These are phyloP conservation scores for Neonectria coccinea DNA, from an alignment of 2,329 filamentous ascomycete genomes.

Conservation along the genomic window DNA sequence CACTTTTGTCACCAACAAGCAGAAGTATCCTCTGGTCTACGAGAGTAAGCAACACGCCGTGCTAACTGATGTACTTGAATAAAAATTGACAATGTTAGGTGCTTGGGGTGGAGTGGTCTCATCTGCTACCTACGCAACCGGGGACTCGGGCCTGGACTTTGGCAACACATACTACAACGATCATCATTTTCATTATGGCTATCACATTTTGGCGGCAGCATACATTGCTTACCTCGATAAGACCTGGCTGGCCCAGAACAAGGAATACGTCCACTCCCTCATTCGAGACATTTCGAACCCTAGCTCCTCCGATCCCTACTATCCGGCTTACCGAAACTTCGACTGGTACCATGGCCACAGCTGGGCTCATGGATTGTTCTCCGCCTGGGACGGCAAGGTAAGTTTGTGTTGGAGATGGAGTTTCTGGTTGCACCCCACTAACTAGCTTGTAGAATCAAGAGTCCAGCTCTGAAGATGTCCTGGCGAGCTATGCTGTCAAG, in stretches of 20 bases:
- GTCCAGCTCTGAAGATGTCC: constrained; percentile 89
- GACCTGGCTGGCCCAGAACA: constrained; percentile 78
- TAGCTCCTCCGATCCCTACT: constrained; percentile 74
- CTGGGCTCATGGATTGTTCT: constrained; percentile 86
- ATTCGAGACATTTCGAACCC: constrained; percentile 88
- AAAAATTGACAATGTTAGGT: constrained; percentile 50
- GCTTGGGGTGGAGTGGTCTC: constrained; percentile 87
- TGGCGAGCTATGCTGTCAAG: constrained; percentile 88
- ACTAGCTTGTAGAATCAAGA: constrained; percentile 71
- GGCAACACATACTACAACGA: constrained; percentile 90
- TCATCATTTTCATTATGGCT: constrained; percentile 83
- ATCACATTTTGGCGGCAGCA: constrained; percentile 89
- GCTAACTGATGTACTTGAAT: background rate
- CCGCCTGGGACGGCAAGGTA: constrained; percentile 78
- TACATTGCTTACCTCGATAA: constrained; percentile 84
- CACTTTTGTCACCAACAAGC: constrained; percentile 74
- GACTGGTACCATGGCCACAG: constrained; percentile 97
- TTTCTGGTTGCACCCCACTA: background rate
- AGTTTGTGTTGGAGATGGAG: background rate
- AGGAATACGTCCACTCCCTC: constrained; percentile 83
- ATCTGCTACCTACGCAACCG: constrained; percentile 76
- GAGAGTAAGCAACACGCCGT: constrained; percentile 61
- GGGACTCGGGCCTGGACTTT: constrained; percentile 81
- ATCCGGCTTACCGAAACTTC: constrained; percentile 85
- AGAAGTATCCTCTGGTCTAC: constrained; percentile 74